Conservation (phyloP, 169 alveolate genomes). For the Plasmodium adleri region DNA sequence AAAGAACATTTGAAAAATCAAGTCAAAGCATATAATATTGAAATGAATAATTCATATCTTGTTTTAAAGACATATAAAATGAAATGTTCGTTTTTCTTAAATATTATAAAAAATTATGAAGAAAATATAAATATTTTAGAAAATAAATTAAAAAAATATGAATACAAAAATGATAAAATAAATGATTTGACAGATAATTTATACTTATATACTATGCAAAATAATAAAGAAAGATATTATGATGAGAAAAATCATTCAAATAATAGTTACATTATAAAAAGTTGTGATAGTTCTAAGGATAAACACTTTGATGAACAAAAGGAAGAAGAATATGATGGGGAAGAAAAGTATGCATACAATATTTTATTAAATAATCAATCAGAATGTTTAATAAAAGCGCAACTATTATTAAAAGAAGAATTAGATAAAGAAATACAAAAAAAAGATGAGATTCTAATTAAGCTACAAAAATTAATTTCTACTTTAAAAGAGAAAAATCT, state of each 20-base stretch:
- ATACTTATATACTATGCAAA: no score
- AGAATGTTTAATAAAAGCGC: slow-evolving; percentile 5
- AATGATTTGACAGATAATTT: neutral
- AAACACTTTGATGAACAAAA: neutral
- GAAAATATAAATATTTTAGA: slow-evolving; percentile 7
- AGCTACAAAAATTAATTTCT: slow-evolving; percentile 22
- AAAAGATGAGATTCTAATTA: slow-evolving; percentile 25
- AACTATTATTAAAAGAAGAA: slow-evolving; percentile 23
- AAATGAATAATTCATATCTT: slow-evolving; percentile 47
- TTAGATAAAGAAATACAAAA: slow-evolving; percentile 32
- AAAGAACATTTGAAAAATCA: slow-evolving; percentile 49
- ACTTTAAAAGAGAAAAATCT: slow-evolving; percentile 51
- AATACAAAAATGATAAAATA: neutral
- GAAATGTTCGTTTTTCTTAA: slow-evolving; percentile 65
- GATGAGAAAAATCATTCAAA: neutral
- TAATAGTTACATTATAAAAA: neutral
- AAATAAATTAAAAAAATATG: slow-evolving; percentile 25
- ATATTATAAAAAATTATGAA: slow-evolving; percentile 50
- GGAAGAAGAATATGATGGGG: neutral
- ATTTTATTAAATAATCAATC: neutral
- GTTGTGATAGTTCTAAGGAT: neutral
- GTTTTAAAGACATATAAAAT: slow-evolving; percentile 40
- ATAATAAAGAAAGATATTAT: neutral
- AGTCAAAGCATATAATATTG: slow-evolving; percentile 12
- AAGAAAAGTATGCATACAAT: neutral